Percentiles rank a stretch among this genome's conserved stretches.
Conservation (phyloP, 225 moss, liverwort and hornwort genomes). For the Antitrichia curtipendula region DNA sequence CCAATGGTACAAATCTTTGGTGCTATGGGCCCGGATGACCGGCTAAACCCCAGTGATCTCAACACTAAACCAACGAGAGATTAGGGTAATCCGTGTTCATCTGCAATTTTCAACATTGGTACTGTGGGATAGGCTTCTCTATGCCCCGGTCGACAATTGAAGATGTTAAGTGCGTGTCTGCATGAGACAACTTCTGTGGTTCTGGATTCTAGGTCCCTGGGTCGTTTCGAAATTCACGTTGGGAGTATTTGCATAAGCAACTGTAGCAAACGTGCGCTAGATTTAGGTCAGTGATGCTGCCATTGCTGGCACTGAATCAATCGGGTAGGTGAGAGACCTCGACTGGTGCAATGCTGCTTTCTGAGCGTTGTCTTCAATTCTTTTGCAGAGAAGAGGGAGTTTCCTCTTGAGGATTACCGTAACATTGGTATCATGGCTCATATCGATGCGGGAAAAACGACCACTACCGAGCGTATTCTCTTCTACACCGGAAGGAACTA, state of each 20-base stretch:
- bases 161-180: not conserved
- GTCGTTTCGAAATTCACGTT: not conserved
- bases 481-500: conserved; percentile 94
- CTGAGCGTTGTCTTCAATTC: not conserved
- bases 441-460: conserved; percentile 95
- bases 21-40: not conserved
- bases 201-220: not conserved
- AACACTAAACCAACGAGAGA: not conserved
- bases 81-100: not conserved
- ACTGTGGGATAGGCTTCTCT: not conserved
- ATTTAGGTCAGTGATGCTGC: not conserved
- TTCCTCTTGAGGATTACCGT: conserved; percentile 66
- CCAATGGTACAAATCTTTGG: not conserved
- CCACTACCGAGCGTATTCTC: conserved; percentile 88
- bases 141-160: not conserved
- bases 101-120: not conserved
- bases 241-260: not conserved
- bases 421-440: conserved; percentile 99
- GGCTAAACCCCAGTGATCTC: not conserved
- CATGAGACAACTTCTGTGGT: not conserved
- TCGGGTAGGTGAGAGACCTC: not conserved
- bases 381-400: conserved; percentile 57
- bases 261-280: not conserved
- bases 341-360: not conserved
- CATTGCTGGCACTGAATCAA: not conserved